Base-by-base conservation (phyloP, 2,329 filamentous ascomycete genomes). In the Nemania sp. region DNA sequence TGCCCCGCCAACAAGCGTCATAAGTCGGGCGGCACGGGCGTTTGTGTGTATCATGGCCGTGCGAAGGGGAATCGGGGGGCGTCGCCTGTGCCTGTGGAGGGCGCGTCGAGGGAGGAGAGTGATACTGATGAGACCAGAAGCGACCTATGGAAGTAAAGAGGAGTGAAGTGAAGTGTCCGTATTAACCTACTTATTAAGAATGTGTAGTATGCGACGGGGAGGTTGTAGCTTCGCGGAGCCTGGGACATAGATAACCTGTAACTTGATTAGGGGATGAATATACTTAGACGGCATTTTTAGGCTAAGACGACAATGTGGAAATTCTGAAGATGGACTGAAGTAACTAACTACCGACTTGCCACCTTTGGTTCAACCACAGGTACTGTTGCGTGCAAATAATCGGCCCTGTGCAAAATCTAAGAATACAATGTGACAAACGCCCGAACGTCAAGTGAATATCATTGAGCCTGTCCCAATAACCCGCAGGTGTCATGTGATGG, bases 1-100 rank as follows among this genome's bases (percentile, higher is more conserved):
- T 87, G 85, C 62, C 85, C 85, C 2, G 77, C 84, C 8, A 85
- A 87, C 73, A 75, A 75, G 51, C 82, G 79, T 47, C 81, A 85
- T 62, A 73, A 73, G 60, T 81, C 80, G 15, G 79, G 81, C n/a
- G 84, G 85, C 4, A 82, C 78, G 5, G 84, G 83, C 0, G 67
- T 87, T 2, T 87, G 85, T 63, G 84, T 87, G 2, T 85, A 85
- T 69, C 84, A 86, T 57, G 84, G 84, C 2, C 77, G 83, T 35
- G 65, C 74, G 53, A 77, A 74, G 70, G 55, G 62, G 38, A 41
- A 13, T 15, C 70, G 60, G 29, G 10, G 11, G 58, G 10, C 27
- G 13, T 51, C 5, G 22, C 3, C 7, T 15, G 13, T 18, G 45
- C 35, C 22, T 18, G 26, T 24, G 15, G 62, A 57, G 18, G 41